Conservation (phyloP, 2,329 filamentous ascomycete genomes). For the Phaeosphaeriaceae sp. region DNA sequence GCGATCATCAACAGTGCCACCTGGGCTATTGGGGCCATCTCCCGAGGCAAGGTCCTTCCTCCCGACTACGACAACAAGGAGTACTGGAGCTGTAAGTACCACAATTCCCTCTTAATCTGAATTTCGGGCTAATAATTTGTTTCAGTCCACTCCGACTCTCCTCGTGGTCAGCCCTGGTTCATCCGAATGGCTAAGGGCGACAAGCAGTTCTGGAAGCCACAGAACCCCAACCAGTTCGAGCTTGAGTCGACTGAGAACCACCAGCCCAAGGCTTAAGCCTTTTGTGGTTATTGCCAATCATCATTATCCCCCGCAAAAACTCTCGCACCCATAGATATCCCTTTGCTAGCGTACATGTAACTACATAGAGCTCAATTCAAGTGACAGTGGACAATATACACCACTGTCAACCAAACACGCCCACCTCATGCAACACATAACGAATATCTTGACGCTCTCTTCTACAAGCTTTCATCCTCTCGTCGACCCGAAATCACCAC, state of each 20-base stretch:
- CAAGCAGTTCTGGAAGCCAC: conserved; percentile 29
- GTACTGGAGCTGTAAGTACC: conserved; percentile 37
- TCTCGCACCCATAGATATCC: not conserved
- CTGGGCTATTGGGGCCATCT: conserved; percentile 47
- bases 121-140: conserved; percentile 1
- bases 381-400: not conserved
- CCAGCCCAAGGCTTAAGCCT: conserved; percentile 9
- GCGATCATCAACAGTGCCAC: conserved; percentile 75
- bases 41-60: conserved; percentile 25
- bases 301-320: not conserved
- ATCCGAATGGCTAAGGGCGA: conserved; percentile 32
- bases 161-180: conserved; percentile 34
- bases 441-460: too few species aligned
- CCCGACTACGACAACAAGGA: conserved; percentile 38
- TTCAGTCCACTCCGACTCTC: conserved; percentile 28
- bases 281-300: not conserved
- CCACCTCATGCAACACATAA: too few species aligned
- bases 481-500: too few species aligned
- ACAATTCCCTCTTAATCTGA: not conserved
- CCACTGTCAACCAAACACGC: not conserved
- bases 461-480: too few species aligned
- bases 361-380: not conserved
- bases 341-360: not conserved
- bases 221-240: conserved; percentile 30
- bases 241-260: conserved; percentile 21